These are phyloP conservation scores for Amborella trichopoda DNA, from an alignment of 164 flowering plant genomes.

Conservation along the genomic window DNA sequence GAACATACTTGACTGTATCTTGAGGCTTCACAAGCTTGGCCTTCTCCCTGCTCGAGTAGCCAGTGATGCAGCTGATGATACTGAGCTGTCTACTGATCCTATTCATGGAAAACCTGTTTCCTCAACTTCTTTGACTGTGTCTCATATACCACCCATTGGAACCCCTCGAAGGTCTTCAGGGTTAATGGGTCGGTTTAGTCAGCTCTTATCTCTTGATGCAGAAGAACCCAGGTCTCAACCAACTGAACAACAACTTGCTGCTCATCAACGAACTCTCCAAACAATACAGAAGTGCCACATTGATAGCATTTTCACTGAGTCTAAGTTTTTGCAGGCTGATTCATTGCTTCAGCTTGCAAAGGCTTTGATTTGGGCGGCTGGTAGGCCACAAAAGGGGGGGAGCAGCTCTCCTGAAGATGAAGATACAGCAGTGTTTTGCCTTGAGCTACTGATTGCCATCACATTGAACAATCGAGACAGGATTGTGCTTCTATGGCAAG, in stretches of 20 bases:
- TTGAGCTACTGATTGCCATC: constrained; percentile 29
- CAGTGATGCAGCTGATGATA: constrained; percentile 21
- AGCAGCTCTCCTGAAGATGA: constrained; percentile 25
- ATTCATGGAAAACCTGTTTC: constrained; percentile 16
- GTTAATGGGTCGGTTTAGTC: constrained; percentile 31
- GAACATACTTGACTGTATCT: constrained; percentile 29
- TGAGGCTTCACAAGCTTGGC: constrained; percentile 30
- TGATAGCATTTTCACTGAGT: constrained; percentile 28
- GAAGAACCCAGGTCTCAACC: constrained; percentile 29
- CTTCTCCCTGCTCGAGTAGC: constrained; percentile 27
- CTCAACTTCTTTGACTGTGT: constrained; percentile 15
- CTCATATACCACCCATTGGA: constrained; percentile 17
- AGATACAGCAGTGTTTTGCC: constrained; percentile 30
- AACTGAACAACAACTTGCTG: constrained; percentile 27
- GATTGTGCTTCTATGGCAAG: constrained; percentile 28
- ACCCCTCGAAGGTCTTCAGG: constrained; percentile 24
- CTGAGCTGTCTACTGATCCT: constrained; percentile 15
- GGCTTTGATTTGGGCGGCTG: constrained; percentile 24
- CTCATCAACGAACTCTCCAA: constrained; percentile 25
- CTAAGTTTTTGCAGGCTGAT: constrained; percentile 25
- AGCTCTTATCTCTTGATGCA: constrained; percentile 25
- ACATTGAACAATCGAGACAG: constrained; percentile 32
- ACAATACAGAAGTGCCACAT: constrained; percentile 30
- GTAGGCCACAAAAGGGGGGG: constrained; percentile 16
- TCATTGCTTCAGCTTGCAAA: constrained; percentile 24